Base-by-base conservation (phyloP, 768 basidiomycete species). In the Boletus sensibilis region DNA sequence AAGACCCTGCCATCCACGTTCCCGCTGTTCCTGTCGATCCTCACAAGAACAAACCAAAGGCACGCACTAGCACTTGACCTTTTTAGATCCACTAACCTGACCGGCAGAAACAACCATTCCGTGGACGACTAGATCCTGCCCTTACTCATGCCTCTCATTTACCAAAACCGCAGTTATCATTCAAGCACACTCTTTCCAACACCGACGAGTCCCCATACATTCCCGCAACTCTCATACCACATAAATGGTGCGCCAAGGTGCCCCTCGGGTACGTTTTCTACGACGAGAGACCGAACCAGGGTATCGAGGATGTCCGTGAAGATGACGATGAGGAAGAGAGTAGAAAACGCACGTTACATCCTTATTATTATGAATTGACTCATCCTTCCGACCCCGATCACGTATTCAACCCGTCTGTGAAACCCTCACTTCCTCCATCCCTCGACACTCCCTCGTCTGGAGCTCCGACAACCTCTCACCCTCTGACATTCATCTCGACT, bases 301-400 rank as follows among this genome's bases (percentile, higher is more conserved):
- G 65, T 5, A 57, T 23, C 21, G 45, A 56, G 12, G 41, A 47
- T 34, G 38, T 29, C 10, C 25, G 8, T n/a, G 67, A 72, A 46
- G 58, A 58, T 37, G 57, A 50, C 0, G 50, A 57, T 6, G 68
- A 68, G 8, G 67, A 59, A 47, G 61, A 66, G 39, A 59, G 52
- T 27, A 61, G 50, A 34, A 64, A 62, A 49, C 67, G 67, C 50
- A 64, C 71, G 34, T 68, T 71, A 14, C 91, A 96, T 72, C 94
- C 94, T 1, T 98, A 98, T 71, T 84, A 80, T 50, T 86, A 90
- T 65, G 95, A 96, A 70, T 89, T 94, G 50, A 81, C 77, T 13
- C 85, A 93, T 69, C 76, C 90, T 11, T 71, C 78, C 1, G 90
- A 90, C 61, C 90, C 92, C 16, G 65, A 80, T 0, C 79, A 80